Conservation (phyloP, 1,139 yeast genomes). For the Yamadazyma diospyri region DNA sequence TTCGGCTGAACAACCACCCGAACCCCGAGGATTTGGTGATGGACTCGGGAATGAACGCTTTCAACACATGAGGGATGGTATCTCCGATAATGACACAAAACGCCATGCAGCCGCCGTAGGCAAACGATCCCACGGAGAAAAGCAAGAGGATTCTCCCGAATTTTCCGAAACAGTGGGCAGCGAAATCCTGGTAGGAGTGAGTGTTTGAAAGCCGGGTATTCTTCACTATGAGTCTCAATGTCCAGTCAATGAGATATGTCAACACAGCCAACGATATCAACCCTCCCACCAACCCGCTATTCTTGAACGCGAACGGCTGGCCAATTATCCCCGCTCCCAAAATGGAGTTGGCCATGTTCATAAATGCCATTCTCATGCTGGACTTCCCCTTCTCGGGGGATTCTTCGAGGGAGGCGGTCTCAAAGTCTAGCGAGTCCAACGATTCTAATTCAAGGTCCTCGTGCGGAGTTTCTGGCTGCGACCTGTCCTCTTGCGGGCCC, state of each 20-base stretch:
- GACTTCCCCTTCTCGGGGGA: conserved; percentile 30
- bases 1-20: conserved; percentile 58
- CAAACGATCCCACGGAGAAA: conserved; percentile 80
- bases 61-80: conserved; percentile 85
- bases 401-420: conserved; percentile 7
- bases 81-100: conserved; percentile 94
- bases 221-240: conserved; percentile 70
- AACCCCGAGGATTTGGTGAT: conserved; percentile 35
- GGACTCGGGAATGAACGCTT: conserved; percentile 58
- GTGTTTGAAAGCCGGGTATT: conserved; percentile 78
- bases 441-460: conserved; percentile 8
- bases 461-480: background rate
- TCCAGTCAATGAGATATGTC: conserved; percentile 84
- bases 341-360: conserved; percentile 95
- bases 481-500: background rate
- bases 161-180: conserved; percentile 72
- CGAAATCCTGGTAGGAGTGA: conserved; percentile 83
- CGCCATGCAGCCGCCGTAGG: conserved; percentile 93
- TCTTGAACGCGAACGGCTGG: conserved; percentile 83
- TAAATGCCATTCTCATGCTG: conserved; percentile 82
- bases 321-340: conserved; percentile 96
- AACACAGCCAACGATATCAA: conserved; percentile 55
- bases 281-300: conserved; percentile 79
- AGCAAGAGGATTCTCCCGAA: conserved; percentile 66
- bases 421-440: conserved; percentile 9